phyloP scores from a whole-genome alignment of 108 stramenopile genomes.

The Skeletonema marinoi region DNA sequence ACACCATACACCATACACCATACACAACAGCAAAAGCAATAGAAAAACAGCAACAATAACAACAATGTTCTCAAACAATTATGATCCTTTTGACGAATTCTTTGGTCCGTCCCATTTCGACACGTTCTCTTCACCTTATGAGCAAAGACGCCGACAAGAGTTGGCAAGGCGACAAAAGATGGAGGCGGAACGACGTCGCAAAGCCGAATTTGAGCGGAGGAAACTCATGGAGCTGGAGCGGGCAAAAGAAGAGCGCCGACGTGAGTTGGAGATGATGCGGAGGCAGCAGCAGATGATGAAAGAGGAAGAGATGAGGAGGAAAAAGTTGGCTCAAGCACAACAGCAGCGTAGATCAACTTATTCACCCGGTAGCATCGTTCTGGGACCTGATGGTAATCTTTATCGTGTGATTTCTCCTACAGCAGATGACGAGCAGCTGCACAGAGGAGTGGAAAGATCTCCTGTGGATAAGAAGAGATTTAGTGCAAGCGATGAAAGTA shows the following conservation, averaged over 20 bases:
- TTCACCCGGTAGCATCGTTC: not conserved
- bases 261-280: constrained; percentile 5
- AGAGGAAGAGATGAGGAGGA: constrained; percentile 4
- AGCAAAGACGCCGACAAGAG: constrained; percentile 5
- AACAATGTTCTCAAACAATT: not conserved
- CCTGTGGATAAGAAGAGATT: not conserved
- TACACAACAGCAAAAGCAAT: not conserved
- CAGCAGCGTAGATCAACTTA: not conserved
- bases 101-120: not conserved
- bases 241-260: not conserved
- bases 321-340: not conserved
- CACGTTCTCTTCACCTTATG: not conserved
- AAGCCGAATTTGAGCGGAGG: not conserved
- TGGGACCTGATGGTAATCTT: not conserved
- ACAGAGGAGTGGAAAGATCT: not conserved
- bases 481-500: constrained; percentile 2
- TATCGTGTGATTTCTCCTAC: not conserved
- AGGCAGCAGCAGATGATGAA: not conserved
- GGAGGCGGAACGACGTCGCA: not conserved
- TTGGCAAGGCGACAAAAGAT: constrained; percentile 4
- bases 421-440: not conserved
- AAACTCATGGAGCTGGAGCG: not conserved
- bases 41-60: not conserved
- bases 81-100: not conserved
- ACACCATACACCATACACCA: too few species aligned